A percentile compares a stretch with the other conserved stretches of the same genome.
Conservation (phyloP, 345 rosid species). For the Populus davidiana region DNA sequence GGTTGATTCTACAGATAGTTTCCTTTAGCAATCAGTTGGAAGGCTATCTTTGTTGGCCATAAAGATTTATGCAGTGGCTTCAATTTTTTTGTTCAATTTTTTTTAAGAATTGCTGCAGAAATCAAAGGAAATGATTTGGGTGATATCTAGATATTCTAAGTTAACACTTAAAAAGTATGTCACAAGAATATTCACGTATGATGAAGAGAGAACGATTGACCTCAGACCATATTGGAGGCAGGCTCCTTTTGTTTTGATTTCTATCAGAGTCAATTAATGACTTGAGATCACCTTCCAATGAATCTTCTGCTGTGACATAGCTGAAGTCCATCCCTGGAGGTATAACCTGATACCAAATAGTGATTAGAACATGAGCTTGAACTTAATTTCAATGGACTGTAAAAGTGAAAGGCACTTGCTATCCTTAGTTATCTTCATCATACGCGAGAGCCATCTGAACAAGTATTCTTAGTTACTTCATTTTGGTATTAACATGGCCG, state of each 20-base stretch:
- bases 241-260: constrained; percentile 55
- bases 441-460: not conserved
- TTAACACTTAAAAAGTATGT: no score
- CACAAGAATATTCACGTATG: not conserved
- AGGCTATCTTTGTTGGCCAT: not conserved
- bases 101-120: no score
- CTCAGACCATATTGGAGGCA: constrained; percentile 89
- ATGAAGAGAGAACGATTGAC: constrained; percentile 26
- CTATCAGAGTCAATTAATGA: constrained; percentile 55
- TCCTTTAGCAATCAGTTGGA: not conserved
- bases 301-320: constrained; percentile 49
- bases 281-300: constrained; percentile 54
- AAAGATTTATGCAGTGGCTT: not conserved
- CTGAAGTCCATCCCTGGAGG: constrained; percentile 78
- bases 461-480: not conserved
- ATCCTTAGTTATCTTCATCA: not conserved
- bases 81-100: no score
- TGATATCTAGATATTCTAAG: not conserved
- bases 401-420: not conserved
- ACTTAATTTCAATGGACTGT: not conserved
- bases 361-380: not conserved
- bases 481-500: not conserved
- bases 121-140: not conserved
- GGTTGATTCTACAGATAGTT: not conserved
- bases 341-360: constrained; percentile 43